Base-by-base conservation (phyloP, 2,329 filamentous ascomycete species). In the Colletotrichum ledebouriae region DNA sequence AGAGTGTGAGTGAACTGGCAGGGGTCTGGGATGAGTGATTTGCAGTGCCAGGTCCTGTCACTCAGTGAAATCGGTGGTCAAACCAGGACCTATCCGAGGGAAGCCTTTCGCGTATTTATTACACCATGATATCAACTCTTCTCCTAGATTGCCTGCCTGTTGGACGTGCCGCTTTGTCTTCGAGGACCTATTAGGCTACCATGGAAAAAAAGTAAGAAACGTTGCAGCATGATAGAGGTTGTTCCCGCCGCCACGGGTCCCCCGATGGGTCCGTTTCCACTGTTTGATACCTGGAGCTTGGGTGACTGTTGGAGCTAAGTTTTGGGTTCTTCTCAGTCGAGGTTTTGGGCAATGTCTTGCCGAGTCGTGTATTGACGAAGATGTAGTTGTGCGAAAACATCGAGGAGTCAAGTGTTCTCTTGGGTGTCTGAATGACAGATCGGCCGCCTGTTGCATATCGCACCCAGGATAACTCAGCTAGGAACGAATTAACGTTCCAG, bases 181-280 rank as follows among this genome's bases (percentile, higher is more conserved):
- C 33, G 37, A 13, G 29, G 44, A 17, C 37, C 22, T 17, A 12
- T 25, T 20, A 49, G 50, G 50, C 41, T 58, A n/a, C 50, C n/a
- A 47, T 29, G 20, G 33, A 37, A 41, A 50, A 41, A 37, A 41
- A 50, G 59, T 59, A 52, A 34, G 50, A 17, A 49, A 37, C 41
- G 22, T 39, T 55, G 15, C 25, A 39, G 34, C 34, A 17, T 42
- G 11, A n/a, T 49, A 41, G 58, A 17, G 22, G 49, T 33, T 42
- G 29, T 47, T 62, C 42, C 63, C 50, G 63, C 59, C 59, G 50
- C 50, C 34, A 62, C 34, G 59, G 64, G 63, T 59, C 64, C 25
- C 5, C n/a, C 13, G 46, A 58, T 58, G 64, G 53, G 46, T 25
- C 53, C 37, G 64, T 64, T 64, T 64, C 64, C 64, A 67, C 64